Conservation (phyloP, 1,139 yeast species). For the Wickerhamomyces sp. region DNA sequence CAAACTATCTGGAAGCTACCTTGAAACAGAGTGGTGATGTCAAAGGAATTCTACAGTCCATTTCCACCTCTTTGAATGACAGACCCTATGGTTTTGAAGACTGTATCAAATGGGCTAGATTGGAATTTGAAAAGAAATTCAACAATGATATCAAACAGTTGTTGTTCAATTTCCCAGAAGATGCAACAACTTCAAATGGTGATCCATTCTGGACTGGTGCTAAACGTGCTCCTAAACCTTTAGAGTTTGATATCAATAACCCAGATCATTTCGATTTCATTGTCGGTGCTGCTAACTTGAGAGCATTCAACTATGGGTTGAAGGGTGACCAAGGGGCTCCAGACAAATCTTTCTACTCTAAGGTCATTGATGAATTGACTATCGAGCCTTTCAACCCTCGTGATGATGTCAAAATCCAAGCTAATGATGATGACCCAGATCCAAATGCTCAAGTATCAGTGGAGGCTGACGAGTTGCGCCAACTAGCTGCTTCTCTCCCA, state of each 20-base stretch:
- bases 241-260: constrained; percentile 69
- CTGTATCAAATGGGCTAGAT: constrained; percentile 92
- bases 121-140: constrained; percentile 80
- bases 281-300: constrained; percentile 84
- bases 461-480: constrained; percentile 51
- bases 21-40: constrained; percentile 91
- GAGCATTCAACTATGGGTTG: constrained; percentile 87
- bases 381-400: constrained; percentile 72
- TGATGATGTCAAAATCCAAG: constrained; percentile 77
- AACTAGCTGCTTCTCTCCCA: constrained; percentile 75
- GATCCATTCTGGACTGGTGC: constrained; percentile 98
- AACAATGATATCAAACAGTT: constrained; percentile 84
- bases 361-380: constrained; percentile 47
- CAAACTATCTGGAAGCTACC: constrained; percentile 86
- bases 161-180: constrained; percentile 89
- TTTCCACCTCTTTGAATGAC: constrained; percentile 64
- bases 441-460: constrained; percentile 57
- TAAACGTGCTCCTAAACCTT: constrained; percentile 89
- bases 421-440: constrained; percentile 84
- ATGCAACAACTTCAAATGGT: constrained; percentile 86
- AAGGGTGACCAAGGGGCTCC: constrained; percentile 54
- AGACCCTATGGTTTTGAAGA: constrained; percentile 91
- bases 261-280: constrained; percentile 78
- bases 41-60: constrained; percentile 77
- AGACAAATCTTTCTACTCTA: constrained; percentile 37